A percentile compares a stretch with the other conserved stretches of the same genome.
These are phyloP conservation scores for Geosmithia putterillii DNA, from an alignment of 2,329 filamentous ascomycete species.

Conservation along the genomic window DNA sequence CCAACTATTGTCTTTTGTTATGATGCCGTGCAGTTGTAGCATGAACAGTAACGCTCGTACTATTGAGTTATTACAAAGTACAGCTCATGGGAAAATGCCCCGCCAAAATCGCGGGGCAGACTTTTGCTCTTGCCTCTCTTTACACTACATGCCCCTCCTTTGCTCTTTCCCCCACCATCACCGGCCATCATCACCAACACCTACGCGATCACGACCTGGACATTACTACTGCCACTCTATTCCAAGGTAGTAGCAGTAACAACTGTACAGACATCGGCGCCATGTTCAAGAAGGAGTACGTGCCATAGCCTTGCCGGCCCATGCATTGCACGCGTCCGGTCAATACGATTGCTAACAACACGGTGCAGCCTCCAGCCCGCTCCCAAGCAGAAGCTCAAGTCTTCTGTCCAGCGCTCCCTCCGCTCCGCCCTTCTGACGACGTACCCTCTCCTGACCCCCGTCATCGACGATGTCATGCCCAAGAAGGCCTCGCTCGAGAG, in stretches of 20 bases:
- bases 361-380: conserved; percentile 57
- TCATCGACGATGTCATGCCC: conserved; percentile 89
- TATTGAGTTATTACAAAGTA: too few species aligned
- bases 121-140: not conserved
- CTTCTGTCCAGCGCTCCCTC: conserved; percentile 79
- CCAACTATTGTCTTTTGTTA: too few species aligned
- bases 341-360: not conserved
- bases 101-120: conserved; percentile 5
- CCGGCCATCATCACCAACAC: conserved; percentile 4
- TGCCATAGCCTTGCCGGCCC: conserved; percentile 1
- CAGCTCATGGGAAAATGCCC: conserved; percentile 3
- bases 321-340: not conserved
- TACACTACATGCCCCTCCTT: too few species aligned
- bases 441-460: conserved; percentile 73
- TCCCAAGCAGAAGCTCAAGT: conserved; percentile 94
- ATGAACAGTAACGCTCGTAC: too few species aligned
- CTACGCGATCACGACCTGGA: too few species aligned
- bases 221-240: not conserved
- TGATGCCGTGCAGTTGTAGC: too few species aligned
- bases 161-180: not conserved
- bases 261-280: not conserved
- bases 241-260: not conserved
- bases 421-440: conserved; percentile 71
- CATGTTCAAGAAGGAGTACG: conserved; percentile 91
- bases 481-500: conserved; percentile 87